Base-by-base conservation (phyloP, 371 early-diverging fungal genomes). In the Rhizopus arrhizus region DNA sequence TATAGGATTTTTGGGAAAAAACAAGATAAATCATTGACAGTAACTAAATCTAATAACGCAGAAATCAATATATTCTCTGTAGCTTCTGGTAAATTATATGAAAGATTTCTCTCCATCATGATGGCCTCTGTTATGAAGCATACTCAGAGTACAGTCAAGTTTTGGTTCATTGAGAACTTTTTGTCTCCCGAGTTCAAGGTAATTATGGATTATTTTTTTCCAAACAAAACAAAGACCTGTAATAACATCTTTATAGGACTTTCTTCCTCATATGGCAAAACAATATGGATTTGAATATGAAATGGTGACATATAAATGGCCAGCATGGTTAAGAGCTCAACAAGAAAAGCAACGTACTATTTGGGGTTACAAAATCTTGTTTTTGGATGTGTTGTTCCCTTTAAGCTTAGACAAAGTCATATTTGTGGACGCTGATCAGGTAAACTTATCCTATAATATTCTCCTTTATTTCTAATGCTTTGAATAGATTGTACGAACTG, bases 301-400 rank as follows among this genome's bases (percentile, higher is more conserved):
- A 74, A 84, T 96, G 58, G 92, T 96, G 16, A 94, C 96, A 0
- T 97, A 96, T 79, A 95, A 95, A 66, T 98, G 98, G 98, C 98
- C 98, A 4, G 88, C 93, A 36, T 98, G 97, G 97, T 81, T 98
- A 13, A 82, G 94, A 34, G 74, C 78, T 15, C 95, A 96, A 70
- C 87, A 85, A 0, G 97, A 95, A 72, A 97, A 97, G 70, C 97
- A 98, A 73, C 82, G 98, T 16, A 93, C 88, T 4, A 96, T 98
- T 59, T 98, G 98, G 98, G 98, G 95, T 51, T 96, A 96, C 84
- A 98, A 98, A 80, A 95, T 98, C 56, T 75, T 98, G 64, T 98
- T 97, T 76, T 75, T 98, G 59, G 98, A 98, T 73, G 97, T 97
- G 40, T 74, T 97, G 40, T 98, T 98, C 80, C 98, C 98, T 9